Evolutionary conservation across 495 filamentous ascomycete species (phyloP), one percentile per base, ranked within the genome.

Genomic region (Bacidia gigantensis): DNA sequence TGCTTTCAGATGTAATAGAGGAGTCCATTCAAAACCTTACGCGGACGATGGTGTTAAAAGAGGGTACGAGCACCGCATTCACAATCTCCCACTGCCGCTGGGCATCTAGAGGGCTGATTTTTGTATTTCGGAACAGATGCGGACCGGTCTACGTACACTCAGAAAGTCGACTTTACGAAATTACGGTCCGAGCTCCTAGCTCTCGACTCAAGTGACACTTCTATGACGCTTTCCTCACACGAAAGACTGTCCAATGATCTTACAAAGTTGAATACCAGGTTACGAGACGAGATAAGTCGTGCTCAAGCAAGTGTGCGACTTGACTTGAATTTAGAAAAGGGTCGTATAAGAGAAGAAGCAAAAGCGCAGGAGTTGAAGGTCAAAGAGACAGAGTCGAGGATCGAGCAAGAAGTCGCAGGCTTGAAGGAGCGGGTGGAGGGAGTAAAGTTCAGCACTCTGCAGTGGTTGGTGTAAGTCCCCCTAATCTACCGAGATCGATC

Each of bases 91-190:
- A 35, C 5, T 35, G 29, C 5, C 29, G 29, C 20, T 18, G 41
- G 10, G 32, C 32, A 10, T 39, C n/a, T n/a, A 10, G 2, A 1
- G 1, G 39, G 14, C 32, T 22, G 1, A 18, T 1, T 12, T 35
- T 3, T 10, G 21, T 14, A 39, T 39, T 10, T n/a, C 10, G 10
- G 32, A 11, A n/a, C 55, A 77, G 74, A 77, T 51, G 72, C 74
- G 42, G 74, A 76, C 57, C 58, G 72, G 58, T 83, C 87, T 3
- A 93, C 87, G 2, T 99, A 99, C 69, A 95, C 89, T 0, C 93
- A 97, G 63, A 97, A 97, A 67, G 93, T 99, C 51, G 92, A 99
- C 69, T 97, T 99, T 60, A 87, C 92, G n/a, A 95, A 97, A 72
- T 80, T 97, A 18, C 87, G 92, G 63, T 90, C 87, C 23, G 92